phyloP scores from a whole-genome alignment of 176 grass and related monocot species.

The Triticum urartu region DNA sequence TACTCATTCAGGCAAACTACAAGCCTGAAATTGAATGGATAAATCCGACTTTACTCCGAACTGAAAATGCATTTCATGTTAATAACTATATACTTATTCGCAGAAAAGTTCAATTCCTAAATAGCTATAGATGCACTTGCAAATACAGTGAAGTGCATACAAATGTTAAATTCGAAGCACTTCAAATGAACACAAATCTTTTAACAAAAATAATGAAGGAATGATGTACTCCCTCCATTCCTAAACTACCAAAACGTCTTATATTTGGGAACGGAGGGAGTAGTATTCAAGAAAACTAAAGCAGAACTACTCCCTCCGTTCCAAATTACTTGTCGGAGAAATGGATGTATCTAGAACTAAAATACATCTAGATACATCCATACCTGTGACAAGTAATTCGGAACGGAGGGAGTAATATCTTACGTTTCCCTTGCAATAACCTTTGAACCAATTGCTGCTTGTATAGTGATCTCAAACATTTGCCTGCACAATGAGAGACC shows the following conservation, averaged over 20 bases:
- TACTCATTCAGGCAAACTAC: background rate
- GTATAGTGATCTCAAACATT: slow-evolving; percentile 99
- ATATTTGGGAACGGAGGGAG: too few species aligned
- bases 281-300: background rate
- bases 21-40: background rate
- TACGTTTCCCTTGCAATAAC: slow-evolving; percentile 94
- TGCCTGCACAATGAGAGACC: slow-evolving; percentile 50
- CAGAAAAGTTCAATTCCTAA: background rate
- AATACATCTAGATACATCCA: too few species aligned
- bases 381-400: too few species aligned
- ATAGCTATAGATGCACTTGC: background rate
- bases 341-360: too few species aligned
- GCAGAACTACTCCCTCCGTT: too few species aligned
- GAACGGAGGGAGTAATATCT: too few species aligned
- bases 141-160: background rate
- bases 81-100: background rate
- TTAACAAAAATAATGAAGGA: background rate
- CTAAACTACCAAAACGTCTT: too few species aligned
- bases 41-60: background rate
- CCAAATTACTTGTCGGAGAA: too few species aligned
- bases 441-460: slow-evolving; percentile 95
- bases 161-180: slow-evolving; percentile 8
- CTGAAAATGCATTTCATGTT: background rate
- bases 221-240: background rate
- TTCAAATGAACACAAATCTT: background rate